Base-by-base conservation (phyloP, 257 asterid species). In the Marsdenia floribunda region DNA sequence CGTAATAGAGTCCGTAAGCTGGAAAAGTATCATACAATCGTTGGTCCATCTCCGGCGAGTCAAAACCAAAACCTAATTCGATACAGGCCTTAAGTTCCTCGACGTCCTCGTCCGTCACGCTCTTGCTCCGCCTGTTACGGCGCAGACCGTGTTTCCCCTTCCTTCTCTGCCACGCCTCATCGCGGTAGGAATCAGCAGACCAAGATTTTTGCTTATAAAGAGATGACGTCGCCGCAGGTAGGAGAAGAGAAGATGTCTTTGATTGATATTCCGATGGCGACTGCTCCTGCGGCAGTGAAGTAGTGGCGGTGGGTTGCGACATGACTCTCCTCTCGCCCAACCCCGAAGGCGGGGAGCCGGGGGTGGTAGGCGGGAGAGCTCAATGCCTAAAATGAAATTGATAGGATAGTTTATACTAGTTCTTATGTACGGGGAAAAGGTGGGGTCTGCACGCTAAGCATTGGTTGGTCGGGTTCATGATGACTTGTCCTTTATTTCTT, bases 61-160 rank as follows among this genome's bases (percentile, higher is more conserved):
- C 91, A 15, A 91, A 90, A 26, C 89, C 87, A 74, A 88, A 91
- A 0, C 97, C 97, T 21, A 91, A 88, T 66, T 91, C 94, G 19
- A 91, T 83, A 78, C 97, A 90, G 10, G 94, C 97, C 63, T 84
- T 88, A 59, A 91, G 83, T 70, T 91, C 96, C n/a, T 90, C 91
- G 1, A 91, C 85, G 71, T 91, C 97, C n/a, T 88, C 96, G 7
- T 90, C 96, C 57, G 96, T 91, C 70, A 91, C 88, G 80, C 92
- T 88, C 81, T 80, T 75, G 83, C 88, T 85, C 46, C 87, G 84
- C 65, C 88, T 76, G 0, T 49, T 70, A 3, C 84, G 78, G 70
- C 87, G 86, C 26, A 40, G 35, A 2, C 74, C 79, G 0, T 79
- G 77, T 46, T n/a, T 81, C 3, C 68, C 86, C 78, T 87, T 88